phyloP scores from a whole-genome alignment of 2,329 filamentous ascomycete species.

The Diaporthe sp. region DNA sequence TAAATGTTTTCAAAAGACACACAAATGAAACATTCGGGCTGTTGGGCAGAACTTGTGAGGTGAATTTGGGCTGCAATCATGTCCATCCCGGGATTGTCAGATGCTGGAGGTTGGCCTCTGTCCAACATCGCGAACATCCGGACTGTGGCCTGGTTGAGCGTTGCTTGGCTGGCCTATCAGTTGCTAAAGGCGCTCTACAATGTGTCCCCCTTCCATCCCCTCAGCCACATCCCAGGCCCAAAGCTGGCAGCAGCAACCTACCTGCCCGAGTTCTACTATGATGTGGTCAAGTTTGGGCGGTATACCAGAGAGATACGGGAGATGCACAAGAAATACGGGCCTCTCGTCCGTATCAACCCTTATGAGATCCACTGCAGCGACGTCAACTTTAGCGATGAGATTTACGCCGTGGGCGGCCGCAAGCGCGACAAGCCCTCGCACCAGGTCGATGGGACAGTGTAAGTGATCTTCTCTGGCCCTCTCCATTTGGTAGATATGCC shows the following conservation, averaged over 20 bases:
- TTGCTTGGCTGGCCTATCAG: conserved; percentile 25
- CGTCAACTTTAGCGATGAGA: conserved; percentile 46
- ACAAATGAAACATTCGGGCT: background rate
- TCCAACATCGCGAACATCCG: background rate
- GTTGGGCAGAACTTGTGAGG: background rate
- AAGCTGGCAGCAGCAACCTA: conserved; percentile 49
- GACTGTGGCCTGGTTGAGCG: background rate
- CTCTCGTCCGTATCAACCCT: conserved; percentile 52
- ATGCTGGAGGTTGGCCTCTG: conserved; percentile 16
- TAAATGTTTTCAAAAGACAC: background rate
- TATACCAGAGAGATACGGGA: conserved; percentile 48
- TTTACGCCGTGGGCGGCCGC: conserved; percentile 42
- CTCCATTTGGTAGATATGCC: too few species aligned
- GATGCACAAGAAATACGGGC: conserved; percentile 54
- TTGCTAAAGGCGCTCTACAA: conserved; percentile 31
- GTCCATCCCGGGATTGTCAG: background rate
- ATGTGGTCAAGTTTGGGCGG: conserved; percentile 47
- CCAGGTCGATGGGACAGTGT: conserved; percentile 36
- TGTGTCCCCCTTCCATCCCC: conserved; percentile 31
- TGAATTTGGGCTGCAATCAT: background rate
- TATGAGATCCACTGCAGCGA: conserved; percentile 51
- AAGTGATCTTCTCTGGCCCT: background rate
- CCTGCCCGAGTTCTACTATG: conserved; percentile 52
- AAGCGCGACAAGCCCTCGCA: conserved; percentile 41
- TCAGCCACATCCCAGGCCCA: conserved; percentile 50